Conservation (phyloP, 495 filamentous ascomycete genomes). For the Neurospora sp. region DNA sequence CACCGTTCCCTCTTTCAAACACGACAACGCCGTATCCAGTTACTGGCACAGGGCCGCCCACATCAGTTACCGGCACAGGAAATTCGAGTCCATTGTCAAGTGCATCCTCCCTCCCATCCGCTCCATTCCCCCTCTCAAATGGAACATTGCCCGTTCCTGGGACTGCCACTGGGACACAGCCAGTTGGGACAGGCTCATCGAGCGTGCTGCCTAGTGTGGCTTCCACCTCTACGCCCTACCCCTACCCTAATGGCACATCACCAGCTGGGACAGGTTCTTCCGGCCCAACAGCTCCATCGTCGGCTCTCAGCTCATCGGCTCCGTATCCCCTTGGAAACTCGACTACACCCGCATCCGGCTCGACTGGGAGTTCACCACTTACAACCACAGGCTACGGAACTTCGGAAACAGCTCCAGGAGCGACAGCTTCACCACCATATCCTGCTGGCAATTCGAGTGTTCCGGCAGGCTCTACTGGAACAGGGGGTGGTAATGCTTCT, state of each 20-base stretch:
- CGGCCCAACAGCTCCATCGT: background rate
- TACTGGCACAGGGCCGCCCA: background rate
- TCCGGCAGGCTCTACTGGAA: background rate
- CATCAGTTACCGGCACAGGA: background rate
- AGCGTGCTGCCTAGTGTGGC: background rate
- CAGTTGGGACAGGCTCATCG: background rate
- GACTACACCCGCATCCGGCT: background rate
- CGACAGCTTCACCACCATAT: background rate
- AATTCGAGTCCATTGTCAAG: background rate
- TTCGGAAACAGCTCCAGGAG: background rate
- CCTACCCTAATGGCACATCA: background rate
- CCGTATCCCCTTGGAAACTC: conserved; percentile 6
- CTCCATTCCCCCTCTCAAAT: conserved; percentile 1
- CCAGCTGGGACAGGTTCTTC: background rate
- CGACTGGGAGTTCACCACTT: background rate
- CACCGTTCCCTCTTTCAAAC: conserved; percentile 23
- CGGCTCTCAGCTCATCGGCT: background rate
- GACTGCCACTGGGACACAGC: background rate
- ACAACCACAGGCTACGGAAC: background rate
- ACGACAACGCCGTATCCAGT: conserved; percentile 6
- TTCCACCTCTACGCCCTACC: background rate
- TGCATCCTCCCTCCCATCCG: background rate
- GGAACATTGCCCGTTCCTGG: background rate
- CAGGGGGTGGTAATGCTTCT: background rate
- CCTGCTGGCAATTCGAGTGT: background rate